Evolutionary conservation across 352 stramenopile genomes (phyloP), one percentile per base, ranked within the genome.

Genomic region (Globisporangium cylindrosporum): DNA sequence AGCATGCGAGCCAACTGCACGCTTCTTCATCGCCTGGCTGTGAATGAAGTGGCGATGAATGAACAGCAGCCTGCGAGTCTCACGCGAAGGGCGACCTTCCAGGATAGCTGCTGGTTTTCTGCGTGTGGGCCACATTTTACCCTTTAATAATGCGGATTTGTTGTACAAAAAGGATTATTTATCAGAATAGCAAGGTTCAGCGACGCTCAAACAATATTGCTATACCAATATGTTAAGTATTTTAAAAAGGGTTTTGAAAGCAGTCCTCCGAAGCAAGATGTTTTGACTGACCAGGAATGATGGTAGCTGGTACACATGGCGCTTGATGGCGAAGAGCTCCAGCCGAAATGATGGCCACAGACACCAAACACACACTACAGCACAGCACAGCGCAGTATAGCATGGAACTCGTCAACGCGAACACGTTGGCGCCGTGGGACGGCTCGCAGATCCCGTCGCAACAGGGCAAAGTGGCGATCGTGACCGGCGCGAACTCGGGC

Each of bases 401-500:
- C 18, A 58, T 60, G 62, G 24, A 15, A 15, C 12, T 46, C 20
- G 15, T 32, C 3, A 55, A 15, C 15, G 3, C 41, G 41, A 18
- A 49, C 24, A 59, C 24, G 29, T 27, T 53, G 48, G 29, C 34
- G 48, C 48, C 27, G 8, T 73, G 71, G 74, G 58, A 80, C 32
- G 71, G 27, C 25, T 70, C 71, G 3, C 43, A 38, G 38, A 81
- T 88, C 34, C 48, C 74, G 34, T 74, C 77, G 15, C 72, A 80
- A 65, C 34, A 66, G 10, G 81, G 66, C 29, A 96, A 84, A 38
- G 55, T 97, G 27, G 27, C 27, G 27, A 32, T 32, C 27, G 27
- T 32, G 27, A 32, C 27, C 27, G 27, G 27, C 3, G 76, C 71
- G 58, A 96, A 94, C 71, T 88, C 83, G 20, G 89, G 91, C 9